phyloP scores from a whole-genome alignment of 2,329 filamentous ascomycete species.

The Pyricularia sp. region DNA sequence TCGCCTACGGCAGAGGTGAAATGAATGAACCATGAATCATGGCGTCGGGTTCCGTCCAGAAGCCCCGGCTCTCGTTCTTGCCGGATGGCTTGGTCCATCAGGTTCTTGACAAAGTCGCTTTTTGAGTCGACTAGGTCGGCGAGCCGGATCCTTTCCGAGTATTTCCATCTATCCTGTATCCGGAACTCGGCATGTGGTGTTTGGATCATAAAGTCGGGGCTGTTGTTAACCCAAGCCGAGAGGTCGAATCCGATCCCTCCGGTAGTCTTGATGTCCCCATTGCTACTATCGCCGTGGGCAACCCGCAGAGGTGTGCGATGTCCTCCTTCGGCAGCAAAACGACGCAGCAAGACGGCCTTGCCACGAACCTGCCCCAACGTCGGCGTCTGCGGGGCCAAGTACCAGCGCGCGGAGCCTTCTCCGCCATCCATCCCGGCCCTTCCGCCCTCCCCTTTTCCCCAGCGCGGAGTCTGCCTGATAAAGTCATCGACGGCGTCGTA shows the following conservation, averaged over 20 bases:
- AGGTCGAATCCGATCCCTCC: constrained; percentile 25
- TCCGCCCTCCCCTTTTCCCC: constrained; percentile 14
- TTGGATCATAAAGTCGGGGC: constrained; percentile 42
- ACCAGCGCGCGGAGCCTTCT: constrained; percentile 40
- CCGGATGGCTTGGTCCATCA: constrained; percentile 24
- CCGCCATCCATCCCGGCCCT: background rate
- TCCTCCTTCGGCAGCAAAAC: constrained; percentile 31
- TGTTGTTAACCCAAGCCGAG: constrained; percentile 54
- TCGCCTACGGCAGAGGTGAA: constrained; percentile 33
- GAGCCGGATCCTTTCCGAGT: constrained; percentile 25
- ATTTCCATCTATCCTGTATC: constrained; percentile 38
- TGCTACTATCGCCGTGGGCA: background rate
- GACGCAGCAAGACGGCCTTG: constrained; percentile 57
- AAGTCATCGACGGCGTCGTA: constrained; percentile 44
- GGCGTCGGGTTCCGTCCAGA: constrained; percentile 3
- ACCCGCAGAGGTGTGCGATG: constrained; percentile 3
- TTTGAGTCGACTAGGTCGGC: constrained; percentile 28
- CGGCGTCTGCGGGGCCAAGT: constrained; percentile 48
- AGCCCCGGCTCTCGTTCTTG: constrained; percentile 11
- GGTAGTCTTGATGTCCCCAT: background rate
- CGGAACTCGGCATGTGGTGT: constrained; percentile 26
- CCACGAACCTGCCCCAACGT: constrained; percentile 54
- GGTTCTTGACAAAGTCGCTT: constrained; percentile 23
- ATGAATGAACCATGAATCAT: constrained; percentile 27
- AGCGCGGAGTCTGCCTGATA: constrained; percentile 27